These are phyloP conservation scores for Didymella keratinophila DNA, from an alignment of 2,329 filamentous ascomycete species.

Conservation along the genomic window DNA sequence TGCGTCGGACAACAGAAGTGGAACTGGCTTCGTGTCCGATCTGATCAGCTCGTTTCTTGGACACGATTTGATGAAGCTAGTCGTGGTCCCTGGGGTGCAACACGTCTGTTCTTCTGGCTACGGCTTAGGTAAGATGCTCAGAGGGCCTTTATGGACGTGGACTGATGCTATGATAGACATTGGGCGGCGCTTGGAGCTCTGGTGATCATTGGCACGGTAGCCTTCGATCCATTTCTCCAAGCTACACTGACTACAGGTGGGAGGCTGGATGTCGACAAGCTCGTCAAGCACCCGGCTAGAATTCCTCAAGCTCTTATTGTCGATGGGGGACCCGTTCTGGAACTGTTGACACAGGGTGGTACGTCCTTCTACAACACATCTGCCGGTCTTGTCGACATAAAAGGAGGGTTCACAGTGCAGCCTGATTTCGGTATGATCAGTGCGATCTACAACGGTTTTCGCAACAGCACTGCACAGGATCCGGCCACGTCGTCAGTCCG, in stretches of 20 bases:
- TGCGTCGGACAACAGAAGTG: constrained; percentile 28
- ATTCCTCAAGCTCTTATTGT: neutral
- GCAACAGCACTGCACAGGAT: neutral
- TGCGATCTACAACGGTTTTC: constrained; percentile 21
- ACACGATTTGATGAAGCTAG: constrained; percentile 29
- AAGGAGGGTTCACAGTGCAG: neutral
- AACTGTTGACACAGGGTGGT: neutral
- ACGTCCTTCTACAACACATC: neutral
- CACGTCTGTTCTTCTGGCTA: constrained; percentile 21
- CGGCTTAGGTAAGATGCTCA: neutral
- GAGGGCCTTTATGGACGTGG: too few species aligned
- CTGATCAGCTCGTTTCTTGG: constrained; percentile 13
- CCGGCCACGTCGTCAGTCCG: too few species aligned
- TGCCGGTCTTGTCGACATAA: neutral
- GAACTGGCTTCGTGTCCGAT: constrained; percentile 17
- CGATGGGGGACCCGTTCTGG: neutral
- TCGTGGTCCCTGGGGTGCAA: constrained; percentile 23
- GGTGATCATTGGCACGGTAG: constrained; percentile 7
- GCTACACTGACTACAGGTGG: neutral
- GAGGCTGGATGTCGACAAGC: neutral
- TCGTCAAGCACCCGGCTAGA: too few species aligned
- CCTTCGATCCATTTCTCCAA: constrained; percentile 24
- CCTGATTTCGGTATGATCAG: constrained; percentile 24
- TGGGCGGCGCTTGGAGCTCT: constrained; percentile 22
- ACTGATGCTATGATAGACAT: constrained; percentile 5